Conservation (phyloP, 345 rosid species). For the Hevea brasiliensis region DNA sequence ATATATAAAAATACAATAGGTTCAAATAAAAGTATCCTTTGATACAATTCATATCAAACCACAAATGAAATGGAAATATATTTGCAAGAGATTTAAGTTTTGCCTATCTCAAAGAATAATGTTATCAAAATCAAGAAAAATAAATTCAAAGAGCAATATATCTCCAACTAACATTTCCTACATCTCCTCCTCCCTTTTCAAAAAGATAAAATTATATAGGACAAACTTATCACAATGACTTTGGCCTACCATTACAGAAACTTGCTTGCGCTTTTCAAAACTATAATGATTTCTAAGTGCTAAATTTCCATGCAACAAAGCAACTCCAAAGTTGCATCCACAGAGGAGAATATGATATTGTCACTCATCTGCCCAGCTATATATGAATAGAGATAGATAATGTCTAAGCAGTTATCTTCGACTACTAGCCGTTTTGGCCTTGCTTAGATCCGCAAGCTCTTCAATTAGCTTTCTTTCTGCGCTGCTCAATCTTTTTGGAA, state of each 20-base stretch:
- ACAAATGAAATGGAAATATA: too few relatives aligned
- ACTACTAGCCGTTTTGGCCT: slow-evolving; percentile 72
- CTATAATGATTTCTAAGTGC: not conserved
- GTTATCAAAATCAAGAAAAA: not conserved
- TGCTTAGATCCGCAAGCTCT: slow-evolving; percentile 87
- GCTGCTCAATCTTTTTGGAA: slow-evolving; percentile 83
- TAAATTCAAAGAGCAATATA: not conserved
- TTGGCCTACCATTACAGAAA: slow-evolving; percentile 1
- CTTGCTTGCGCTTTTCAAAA: not conserved
- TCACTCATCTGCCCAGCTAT: not conserved
- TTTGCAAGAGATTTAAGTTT: too few relatives aligned
- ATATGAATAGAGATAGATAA: not conserved
- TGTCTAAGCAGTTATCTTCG: slow-evolving; percentile 17
- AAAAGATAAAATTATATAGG: not conserved
- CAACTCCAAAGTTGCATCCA: not conserved
- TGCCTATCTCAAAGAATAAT: slow-evolving; percentile 11
- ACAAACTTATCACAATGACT: slow-evolving; percentile 4
- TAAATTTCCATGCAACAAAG: not conserved
- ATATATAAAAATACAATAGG: too few relatives aligned
- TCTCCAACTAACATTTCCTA: not conserved
- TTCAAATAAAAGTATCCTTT: too few relatives aligned
- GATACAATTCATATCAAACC: too few relatives aligned
- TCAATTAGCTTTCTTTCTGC: slow-evolving; percentile 86
- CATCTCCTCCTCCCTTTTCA: not conserved
- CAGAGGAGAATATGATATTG: not conserved